Evolutionary conservation across 1,139 yeast species (phyloP), one percentile per base, ranked within the genome.

Genomic region (Yamadazyma blattariae): DNA sequence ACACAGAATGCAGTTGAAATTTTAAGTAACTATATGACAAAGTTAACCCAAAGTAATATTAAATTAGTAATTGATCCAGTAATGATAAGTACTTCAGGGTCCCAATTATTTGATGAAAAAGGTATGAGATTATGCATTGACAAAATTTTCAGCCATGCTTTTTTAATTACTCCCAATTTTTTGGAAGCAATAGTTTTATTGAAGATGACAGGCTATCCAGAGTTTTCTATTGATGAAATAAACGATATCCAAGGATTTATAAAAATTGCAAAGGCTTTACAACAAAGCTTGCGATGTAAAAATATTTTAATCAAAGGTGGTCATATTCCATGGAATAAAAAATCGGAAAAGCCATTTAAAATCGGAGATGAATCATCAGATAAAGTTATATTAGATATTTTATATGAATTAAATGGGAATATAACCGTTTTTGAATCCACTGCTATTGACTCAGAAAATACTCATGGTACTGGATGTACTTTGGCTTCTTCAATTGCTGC

Each of bases 381-480:
- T 7, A 40, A 51, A 3, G 52, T 56, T 7, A 63, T 84, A 8
- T 62, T 76, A 6, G 95, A 88, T 52, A 71, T 85, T 2, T 62
- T 88, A 22, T 83, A 76, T 49, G 70, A 77, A 39, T 68, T 76
- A 2, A 44, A 52, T 3, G 46, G 51, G 0, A 67, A 64, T 4
- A 57, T 67, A 28, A 63, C 70, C 2, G 54, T 76, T 1, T 78
- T 74, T 51, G 67, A 69, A 42, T 77, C 89, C 7, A 56, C 55
- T 2, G 75, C 56, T 45, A 57, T 79, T 14, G 56, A 61, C 3
- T 68, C 87, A 2, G 53, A 59, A 4, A 76, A 80, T 48, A 79
- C 89, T 1, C 97, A 89, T 55, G 97, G 97, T 8, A 87, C 96
- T 2, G 97, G 97, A 0, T 89, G 97, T 56, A 85, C 96, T 0